Conservation (phyloP, 306 rosid genomes). For the Cicer yamashitae region DNA sequence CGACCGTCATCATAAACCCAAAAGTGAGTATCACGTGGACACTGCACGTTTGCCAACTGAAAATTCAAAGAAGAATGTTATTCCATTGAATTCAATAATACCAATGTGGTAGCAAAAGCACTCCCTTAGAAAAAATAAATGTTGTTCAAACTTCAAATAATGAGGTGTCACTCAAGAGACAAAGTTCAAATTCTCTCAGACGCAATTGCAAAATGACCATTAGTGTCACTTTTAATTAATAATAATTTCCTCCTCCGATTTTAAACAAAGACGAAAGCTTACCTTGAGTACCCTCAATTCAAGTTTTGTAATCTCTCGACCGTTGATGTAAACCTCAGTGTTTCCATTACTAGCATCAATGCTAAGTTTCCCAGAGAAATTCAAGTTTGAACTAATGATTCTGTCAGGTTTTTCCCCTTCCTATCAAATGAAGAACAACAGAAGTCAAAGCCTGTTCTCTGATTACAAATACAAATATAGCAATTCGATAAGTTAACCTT, state of each 20-base stretch:
- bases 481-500: slow-evolving; percentile 7
- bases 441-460: slow-evolving; percentile 23
- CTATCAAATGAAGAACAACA: slow-evolving; percentile 58
- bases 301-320: slow-evolving; percentile 93
- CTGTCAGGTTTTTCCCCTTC: slow-evolving; percentile 96
- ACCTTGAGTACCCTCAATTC: slow-evolving; percentile 95
- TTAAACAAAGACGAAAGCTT: slow-evolving; percentile 42
- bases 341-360: slow-evolving; percentile 88
- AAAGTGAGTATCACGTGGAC: slow-evolving; percentile 99
- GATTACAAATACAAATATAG: slow-evolving; percentile 22
- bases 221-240: too few relatives aligned
- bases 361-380: slow-evolving; percentile 82
- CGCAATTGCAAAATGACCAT: too few relatives aligned
- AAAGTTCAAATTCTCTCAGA: too few relatives aligned
- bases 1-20: slow-evolving; percentile 99
- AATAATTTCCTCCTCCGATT: background rate
- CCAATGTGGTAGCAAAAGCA: background rate
- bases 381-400: slow-evolving; percentile 88
- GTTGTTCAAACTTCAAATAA: background rate
- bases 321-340: slow-evolving; percentile 92
- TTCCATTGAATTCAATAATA: slow-evolving; percentile 34
- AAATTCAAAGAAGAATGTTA: slow-evolving; percentile 47
- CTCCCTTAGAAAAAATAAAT: background rate
- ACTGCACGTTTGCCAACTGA: slow-evolving; percentile 97
- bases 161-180: too few relatives aligned